These are phyloP conservation scores for Globisporangium emineosum DNA, from an alignment of 352 stramenopile genomes.

Conservation along the genomic window DNA sequence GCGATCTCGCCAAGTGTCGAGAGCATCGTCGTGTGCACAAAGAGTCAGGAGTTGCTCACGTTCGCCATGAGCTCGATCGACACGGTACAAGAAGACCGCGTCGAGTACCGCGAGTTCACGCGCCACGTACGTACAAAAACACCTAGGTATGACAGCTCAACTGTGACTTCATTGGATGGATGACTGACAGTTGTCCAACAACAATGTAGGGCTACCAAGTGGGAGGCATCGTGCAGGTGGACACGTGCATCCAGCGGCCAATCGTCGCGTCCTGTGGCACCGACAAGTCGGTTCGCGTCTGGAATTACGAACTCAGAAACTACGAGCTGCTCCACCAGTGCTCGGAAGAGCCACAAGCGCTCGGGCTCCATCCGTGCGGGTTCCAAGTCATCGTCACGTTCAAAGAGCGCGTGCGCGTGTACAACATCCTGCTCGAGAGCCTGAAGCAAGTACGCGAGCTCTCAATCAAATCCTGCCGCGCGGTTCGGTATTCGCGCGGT, in stretches of 20 bases:
- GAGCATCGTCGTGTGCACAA: slow-evolving; percentile 56
- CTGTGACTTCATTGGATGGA: neutral
- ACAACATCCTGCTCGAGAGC: slow-evolving; percentile 67
- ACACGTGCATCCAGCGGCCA: slow-evolving; percentile 80
- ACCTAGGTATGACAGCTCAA: neutral
- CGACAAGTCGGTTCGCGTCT: slow-evolving; percentile 86
- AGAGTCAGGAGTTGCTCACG: slow-evolving; percentile 59
- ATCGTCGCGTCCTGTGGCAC: slow-evolving; percentile 77
- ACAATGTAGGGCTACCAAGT: slow-evolving; percentile 51
- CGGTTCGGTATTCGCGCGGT: slow-evolving; percentile 57
- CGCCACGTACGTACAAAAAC: slow-evolving; percentile 34
- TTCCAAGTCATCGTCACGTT: slow-evolving; percentile 74
- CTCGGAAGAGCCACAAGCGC: slow-evolving; percentile 54
- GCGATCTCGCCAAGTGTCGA: slow-evolving; percentile 66
- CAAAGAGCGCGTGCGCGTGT: slow-evolving; percentile 76
- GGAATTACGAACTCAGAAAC: slow-evolving; percentile 74
- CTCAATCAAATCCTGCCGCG: slow-evolving; percentile 60
- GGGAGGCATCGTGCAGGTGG: slow-evolving; percentile 63
- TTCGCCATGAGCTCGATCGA: slow-evolving; percentile 75
- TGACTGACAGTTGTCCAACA: neutral
- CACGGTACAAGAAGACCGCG: slow-evolving; percentile 66
- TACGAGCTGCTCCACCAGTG: slow-evolving; percentile 70
- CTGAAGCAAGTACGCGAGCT: slow-evolving; percentile 64
- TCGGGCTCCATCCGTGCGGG: slow-evolving; percentile 65
- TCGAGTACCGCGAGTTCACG: slow-evolving; percentile 64